Conservation (phyloP, 164 flowering plant species). For the Paratinospora sagittata region DNA sequence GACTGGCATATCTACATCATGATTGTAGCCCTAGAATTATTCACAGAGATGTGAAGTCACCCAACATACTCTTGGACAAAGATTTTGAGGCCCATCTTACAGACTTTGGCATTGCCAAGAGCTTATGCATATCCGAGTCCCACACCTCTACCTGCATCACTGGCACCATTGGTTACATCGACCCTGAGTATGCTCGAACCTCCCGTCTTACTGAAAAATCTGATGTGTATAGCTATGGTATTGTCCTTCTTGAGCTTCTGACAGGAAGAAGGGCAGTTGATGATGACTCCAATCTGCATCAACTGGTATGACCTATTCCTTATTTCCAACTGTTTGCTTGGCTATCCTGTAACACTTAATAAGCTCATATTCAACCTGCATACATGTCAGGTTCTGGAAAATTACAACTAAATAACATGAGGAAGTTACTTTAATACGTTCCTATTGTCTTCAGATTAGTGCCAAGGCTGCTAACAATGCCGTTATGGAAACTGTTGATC, state of each 20-base stretch:
- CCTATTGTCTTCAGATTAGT: conserved; percentile 35
- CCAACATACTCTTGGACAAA: conserved; percentile 82
- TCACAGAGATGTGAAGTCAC: conserved; percentile 93
- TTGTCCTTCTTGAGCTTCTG: conserved; percentile 85
- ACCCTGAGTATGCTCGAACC: conserved; percentile 97
- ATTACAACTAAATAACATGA: neutral
- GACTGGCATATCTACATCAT: conserved; percentile 90
- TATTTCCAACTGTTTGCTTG: neutral
- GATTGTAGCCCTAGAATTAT: conserved; percentile 94
- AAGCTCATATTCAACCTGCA: neutral
- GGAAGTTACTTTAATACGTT: neutral
- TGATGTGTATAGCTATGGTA: conserved; percentile 91
- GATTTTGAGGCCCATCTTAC: conserved; percentile 94
- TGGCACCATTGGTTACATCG: conserved; percentile 98
- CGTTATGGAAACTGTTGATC: conserved; percentile 92
- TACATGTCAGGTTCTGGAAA: neutral
- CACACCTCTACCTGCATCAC: conserved; percentile 79
- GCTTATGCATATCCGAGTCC: conserved; percentile 61
- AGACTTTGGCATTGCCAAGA: conserved; percentile 98
- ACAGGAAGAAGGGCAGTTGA: conserved; percentile 95
- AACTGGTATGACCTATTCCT: conserved; percentile 46
- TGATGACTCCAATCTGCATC: conserved; percentile 87
- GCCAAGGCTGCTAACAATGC: conserved; percentile 84
- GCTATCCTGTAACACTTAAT: neutral
- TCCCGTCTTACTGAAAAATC: conserved; percentile 94